Base-by-base conservation (phyloP, 495 filamentous ascomycete genomes). In the Aspergillus affinis region DNA sequence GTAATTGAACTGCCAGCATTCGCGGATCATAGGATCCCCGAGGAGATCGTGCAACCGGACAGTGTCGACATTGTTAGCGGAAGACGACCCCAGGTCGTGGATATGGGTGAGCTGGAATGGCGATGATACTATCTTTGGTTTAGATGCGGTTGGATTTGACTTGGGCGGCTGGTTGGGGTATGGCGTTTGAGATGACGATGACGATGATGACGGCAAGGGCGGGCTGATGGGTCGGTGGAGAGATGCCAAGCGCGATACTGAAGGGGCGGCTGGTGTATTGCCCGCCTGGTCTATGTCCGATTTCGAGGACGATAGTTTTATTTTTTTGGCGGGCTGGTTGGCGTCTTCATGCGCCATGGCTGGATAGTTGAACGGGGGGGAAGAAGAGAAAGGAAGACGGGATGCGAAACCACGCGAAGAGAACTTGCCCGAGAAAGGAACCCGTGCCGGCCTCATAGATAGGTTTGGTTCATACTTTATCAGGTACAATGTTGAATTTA, bases 1-100 rank as follows among this genome's bases (percentile, higher is more conserved):
- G 66, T 87, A 96, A 65, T 96, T 96, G 72, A 97, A 96, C 45
- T 91, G 82, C 92, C 92, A 97, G 64, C 88, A 90, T 71, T 94
- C 90, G 41, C 82, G 78, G 54, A 97, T 92, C 68, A 93, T 79
- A 0, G 90, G 90, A 69, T 95, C 88, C 0, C 89, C 86, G 3
- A 97, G 81, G 55, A 97, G 83, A 57, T 92, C 88, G 19, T 77
- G 77, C 21, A 96, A 75, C 6, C 78, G 78, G 47, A 94, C 71
- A 0, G 90, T 80, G 68, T 88, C 88, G 55, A 81, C 72, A 75
- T 97, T 96, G 52, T 74, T 71, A 15, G 62, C 67, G 6, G 64
- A 67, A 6, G 77, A 72, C 0, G 75, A 67, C 3, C 88, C 77
- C 3, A 93, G 75, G 60, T 90, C 89, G 32, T 74, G 75, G 56